Percentiles rank a stretch among this genome's conserved stretches.
phyloP scores from a whole-genome alignment of 768 basidiomycete genomes.

The Termitomyces sp. region DNA sequence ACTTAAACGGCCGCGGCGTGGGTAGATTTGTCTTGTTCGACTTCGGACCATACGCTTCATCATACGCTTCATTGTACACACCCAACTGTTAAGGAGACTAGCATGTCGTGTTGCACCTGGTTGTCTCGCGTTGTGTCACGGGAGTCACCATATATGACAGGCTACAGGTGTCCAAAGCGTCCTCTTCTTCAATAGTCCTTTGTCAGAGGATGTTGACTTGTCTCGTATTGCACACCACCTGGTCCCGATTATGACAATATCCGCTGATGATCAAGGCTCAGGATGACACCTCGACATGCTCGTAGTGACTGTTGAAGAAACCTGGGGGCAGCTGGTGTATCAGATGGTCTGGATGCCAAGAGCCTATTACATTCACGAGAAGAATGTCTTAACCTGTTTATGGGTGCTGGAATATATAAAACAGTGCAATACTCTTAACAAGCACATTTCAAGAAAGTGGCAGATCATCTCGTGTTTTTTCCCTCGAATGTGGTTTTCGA shows the following conservation, averaged over 20 bases:
- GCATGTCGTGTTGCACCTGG: neutral
- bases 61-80: neutral
- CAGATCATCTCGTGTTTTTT: neutral
- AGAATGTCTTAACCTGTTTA: neutral
- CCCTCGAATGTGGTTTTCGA: conserved; percentile 3
- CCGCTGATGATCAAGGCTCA: neutral
- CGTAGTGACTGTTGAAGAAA: neutral
- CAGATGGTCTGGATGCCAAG: neutral
- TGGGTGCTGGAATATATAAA: conserved; percentile 6
- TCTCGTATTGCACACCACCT: neutral
- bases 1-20: neutral
- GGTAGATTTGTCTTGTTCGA: neutral
- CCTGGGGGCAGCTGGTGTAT: neutral
- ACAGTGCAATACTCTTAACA: neutral
- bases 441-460: neutral
- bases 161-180: neutral
- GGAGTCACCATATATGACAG: neutral
- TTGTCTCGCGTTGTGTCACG: neutral
- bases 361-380: neutral
- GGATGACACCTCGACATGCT: neutral
- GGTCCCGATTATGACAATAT: neutral
- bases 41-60: neutral
- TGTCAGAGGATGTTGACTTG: neutral
- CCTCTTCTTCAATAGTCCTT: neutral
- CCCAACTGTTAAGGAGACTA: neutral